Evolutionary conservation across 139 green algal genomes (phyloP), one percentile per base, ranked within the genome.

Genomic region (Chlamydomonas sphaeroides): DNA sequence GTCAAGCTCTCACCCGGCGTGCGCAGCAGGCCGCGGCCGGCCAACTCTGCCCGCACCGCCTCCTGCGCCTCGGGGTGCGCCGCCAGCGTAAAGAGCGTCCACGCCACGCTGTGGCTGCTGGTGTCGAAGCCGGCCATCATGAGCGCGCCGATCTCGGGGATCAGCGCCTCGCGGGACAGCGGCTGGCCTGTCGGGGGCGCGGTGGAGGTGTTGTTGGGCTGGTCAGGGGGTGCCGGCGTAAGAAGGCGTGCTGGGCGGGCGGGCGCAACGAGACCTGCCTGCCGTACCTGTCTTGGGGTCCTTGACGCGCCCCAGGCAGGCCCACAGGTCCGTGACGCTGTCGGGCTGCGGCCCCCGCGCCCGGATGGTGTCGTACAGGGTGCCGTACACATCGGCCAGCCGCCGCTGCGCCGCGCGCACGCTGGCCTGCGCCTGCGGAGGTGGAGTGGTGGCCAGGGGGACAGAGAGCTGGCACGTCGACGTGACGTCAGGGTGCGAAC

Each of bases 51-150:
- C 42, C 68, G 84, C 18, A 87, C 79, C 10, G 38, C 33, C 18
- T 21, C 36, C 83, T 92, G 88, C 23, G 84, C 77, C 28, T 86
- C 84, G 25, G 84, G 84, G 69, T 89, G 66, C 2, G 86, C 56
- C 0, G 88, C 85, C 76, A 92, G 65, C 41, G 83, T 78, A 69
- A 89, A 90, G 45, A 88, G 74, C 53, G 82, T 82, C 88, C 88
- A 92, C 5, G 84, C 88, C 61, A 92, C 83, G 39, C 80, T 88
- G 83, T 92, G 88, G 59, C 57, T 84, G 32, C 66, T 84, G 36
- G 88, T 92, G 86, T 92, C 88, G 45, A 90, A 92, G 59, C 86
- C 85, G 5, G 86, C 88, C 76, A 92, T 87, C 73, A 92, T 84
- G 35, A 92, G 84, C n/a, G 86, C 88, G 1, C 88, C 88, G 53